Evolutionary conservation across 768 basidiomycete species (phyloP), one percentile per base, ranked within the genome.

Genomic region (Boletus tylopilopsis): DNA sequence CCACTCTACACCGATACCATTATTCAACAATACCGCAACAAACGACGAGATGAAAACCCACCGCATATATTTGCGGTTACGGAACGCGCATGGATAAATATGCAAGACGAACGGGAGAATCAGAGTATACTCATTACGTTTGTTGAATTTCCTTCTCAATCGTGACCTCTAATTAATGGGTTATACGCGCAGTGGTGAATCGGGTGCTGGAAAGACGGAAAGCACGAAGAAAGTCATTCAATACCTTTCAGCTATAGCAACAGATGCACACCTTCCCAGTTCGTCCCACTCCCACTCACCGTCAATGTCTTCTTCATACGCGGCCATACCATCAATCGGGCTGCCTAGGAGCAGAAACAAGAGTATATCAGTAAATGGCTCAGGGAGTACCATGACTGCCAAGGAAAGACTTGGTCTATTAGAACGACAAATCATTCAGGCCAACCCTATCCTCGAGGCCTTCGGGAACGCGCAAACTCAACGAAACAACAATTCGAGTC

Each of bases 151-250:
- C 29, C 9, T 43, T 36, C n/a, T 52, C 36, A 45, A 13, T 15
- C 12, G 25, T 39, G 15, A 37, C 44, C 16, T 47, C 29, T 54
- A 29, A 50, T 55, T 61, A 10, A 64, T 36, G 24, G 7, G 29
- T 42, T n/a, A 37, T 39, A 16, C 19, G 7, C 38, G 0, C 59
- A 96, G 94, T 9, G 96, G 96, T 36, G 96, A 99, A 76, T 98
- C 96, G 8, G 96, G 96, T 30, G 96, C 96, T 4, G 96, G 96
- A 37, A 99, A 98, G 76, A 99, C 96, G 2, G 96, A 98, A 66
- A 98, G 95, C 71, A 90, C 89, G 13, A 98, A 99, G 78, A 98
- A 98, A 64, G 95, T 98, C 61, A 99, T 99, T 47, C 96, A 98
- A 67, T 99, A 98, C 70, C 82, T 99, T 35, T 95, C 96, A 1